phyloP scores from a whole-genome alignment of 139 green algal genomes.

The Pleodorina starrii region DNA sequence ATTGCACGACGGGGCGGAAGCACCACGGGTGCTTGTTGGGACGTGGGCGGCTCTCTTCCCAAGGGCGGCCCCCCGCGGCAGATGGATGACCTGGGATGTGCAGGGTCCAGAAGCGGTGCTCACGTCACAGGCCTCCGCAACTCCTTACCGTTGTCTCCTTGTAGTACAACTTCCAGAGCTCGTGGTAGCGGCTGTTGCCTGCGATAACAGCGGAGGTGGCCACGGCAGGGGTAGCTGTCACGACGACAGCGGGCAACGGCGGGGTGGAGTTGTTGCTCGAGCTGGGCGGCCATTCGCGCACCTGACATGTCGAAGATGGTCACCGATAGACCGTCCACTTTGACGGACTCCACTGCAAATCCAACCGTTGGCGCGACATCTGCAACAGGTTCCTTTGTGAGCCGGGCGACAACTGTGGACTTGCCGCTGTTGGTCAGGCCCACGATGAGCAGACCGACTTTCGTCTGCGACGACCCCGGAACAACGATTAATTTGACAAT shows the following conservation, averaged over 20 bases:
- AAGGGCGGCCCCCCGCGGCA: no score
- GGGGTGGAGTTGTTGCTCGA: no score
- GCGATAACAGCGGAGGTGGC: no score
- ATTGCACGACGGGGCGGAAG: no score
- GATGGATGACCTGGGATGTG: no score
- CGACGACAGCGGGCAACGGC: no score
- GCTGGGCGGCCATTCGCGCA: background rate
- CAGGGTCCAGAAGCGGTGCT: no score
- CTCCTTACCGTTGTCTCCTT: constrained; percentile 55
- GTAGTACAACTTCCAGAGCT: constrained; percentile 83
- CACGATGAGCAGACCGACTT: constrained; percentile 30
- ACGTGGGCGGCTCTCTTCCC: no score
- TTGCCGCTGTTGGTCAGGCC: constrained; percentile 49
- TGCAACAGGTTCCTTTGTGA: constrained; percentile 42
- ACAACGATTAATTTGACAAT: no score
- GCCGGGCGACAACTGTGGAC: constrained; percentile 18
- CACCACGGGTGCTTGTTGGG: no score
- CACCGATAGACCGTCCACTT: constrained; percentile 65
- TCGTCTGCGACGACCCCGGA: background rate
- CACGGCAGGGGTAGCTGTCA: background rate
- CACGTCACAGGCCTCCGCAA: background rate
- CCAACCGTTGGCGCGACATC: constrained; percentile 39
- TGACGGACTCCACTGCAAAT: constrained; percentile 37
- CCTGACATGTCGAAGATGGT: constrained; percentile 84
- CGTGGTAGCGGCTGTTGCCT: constrained; percentile 74